Evolutionary conservation across 768 basidiomycete genomes (phyloP).

Genomic region (Leucosporidium scottii): DNA sequence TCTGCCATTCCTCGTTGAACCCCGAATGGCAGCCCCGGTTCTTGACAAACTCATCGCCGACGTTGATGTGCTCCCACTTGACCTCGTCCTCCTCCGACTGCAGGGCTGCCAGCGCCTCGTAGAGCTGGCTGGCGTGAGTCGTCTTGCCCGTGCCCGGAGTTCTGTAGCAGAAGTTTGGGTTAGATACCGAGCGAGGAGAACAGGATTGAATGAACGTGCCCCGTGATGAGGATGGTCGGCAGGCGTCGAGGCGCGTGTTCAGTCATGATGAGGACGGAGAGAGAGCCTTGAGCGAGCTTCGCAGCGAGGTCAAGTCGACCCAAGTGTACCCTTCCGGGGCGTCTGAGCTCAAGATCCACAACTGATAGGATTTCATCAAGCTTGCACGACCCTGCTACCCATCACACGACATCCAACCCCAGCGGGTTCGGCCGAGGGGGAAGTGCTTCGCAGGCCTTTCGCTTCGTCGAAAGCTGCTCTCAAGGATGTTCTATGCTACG

Average conservation of each 20-base stretch:
- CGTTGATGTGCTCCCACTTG: constrained; percentile 72
- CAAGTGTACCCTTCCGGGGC: too few species aligned
- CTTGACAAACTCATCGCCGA: constrained; percentile 76
- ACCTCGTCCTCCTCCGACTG: constrained; percentile 43
- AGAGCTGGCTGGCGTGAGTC: constrained; percentile 79
- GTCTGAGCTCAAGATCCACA: too few species aligned
- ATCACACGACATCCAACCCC: too few species aligned
- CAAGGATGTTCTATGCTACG: too few species aligned
- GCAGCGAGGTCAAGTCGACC: too few species aligned
- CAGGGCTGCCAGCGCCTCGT: constrained; percentile 42
- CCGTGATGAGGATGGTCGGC: constrained; percentile 73
- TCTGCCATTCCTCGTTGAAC: constrained; percentile 92
- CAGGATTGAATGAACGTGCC: constrained; percentile 43
- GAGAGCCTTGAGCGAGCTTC: neutral
- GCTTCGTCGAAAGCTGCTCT: too few species aligned
- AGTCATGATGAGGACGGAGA: neutral
- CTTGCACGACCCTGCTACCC: too few species aligned
- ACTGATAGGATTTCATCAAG: too few species aligned
- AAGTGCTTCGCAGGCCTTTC: too few species aligned
- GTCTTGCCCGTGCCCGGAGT: constrained; percentile 76
- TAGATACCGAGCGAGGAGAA: neutral
- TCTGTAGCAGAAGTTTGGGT: neutral
- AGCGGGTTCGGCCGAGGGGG: too few species aligned
- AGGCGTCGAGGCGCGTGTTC: constrained; percentile 38
- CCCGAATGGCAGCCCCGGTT: constrained; percentile 69